Evolutionary conservation across 2,329 filamentous ascomycete species (phyloP).

Genomic region (Fusarium nematophilum): DNA sequence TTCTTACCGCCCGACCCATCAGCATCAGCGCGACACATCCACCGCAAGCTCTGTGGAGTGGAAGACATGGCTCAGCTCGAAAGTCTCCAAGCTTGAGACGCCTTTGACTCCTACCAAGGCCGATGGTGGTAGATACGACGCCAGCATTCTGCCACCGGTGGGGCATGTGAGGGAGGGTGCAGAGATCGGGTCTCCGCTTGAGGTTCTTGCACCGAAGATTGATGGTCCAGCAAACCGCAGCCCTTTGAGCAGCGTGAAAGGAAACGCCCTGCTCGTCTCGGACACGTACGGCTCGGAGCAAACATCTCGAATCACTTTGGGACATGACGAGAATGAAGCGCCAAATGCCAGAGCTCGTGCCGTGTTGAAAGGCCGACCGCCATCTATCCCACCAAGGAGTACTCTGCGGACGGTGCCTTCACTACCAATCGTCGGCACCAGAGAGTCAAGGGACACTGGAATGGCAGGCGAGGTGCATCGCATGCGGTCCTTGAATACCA

Average conservation of each 20-base stretch:
- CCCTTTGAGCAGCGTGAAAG: constrained; percentile 26
- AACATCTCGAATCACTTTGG: not conserved
- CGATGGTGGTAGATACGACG: constrained; percentile 8
- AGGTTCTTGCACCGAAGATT: constrained; percentile 1
- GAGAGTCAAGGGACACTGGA: not conserved
- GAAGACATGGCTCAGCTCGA: constrained; percentile 66
- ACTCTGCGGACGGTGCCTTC: constrained; percentile 43
- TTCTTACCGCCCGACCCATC: constrained; percentile 35
- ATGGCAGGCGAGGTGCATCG: constrained; percentile 21
- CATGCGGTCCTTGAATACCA: constrained; percentile 43
- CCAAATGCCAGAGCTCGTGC: constrained; percentile 5
- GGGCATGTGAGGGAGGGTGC: constrained; percentile 62
- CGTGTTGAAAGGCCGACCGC: not conserved
- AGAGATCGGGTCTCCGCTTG: constrained; percentile 56
- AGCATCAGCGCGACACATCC: constrained; percentile 52
- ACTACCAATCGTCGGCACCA: constrained; percentile 30
- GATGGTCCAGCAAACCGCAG: constrained; percentile 1
- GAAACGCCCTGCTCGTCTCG: constrained; percentile 9
- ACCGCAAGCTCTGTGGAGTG: constrained; percentile 63
- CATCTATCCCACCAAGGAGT: constrained; percentile 31
- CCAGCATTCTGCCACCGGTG: constrained; percentile 18
- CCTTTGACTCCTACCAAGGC: constrained; percentile 24
- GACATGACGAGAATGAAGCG: constrained; percentile 34
- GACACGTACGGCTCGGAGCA: not conserved
- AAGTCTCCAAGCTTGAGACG: constrained; percentile 60